Percentiles rank a stretch among this genome's conserved stretches.
These are phyloP conservation scores for Angomonas deanei DNA, from an alignment of 208 protist species.

Conservation along the genomic window DNA sequence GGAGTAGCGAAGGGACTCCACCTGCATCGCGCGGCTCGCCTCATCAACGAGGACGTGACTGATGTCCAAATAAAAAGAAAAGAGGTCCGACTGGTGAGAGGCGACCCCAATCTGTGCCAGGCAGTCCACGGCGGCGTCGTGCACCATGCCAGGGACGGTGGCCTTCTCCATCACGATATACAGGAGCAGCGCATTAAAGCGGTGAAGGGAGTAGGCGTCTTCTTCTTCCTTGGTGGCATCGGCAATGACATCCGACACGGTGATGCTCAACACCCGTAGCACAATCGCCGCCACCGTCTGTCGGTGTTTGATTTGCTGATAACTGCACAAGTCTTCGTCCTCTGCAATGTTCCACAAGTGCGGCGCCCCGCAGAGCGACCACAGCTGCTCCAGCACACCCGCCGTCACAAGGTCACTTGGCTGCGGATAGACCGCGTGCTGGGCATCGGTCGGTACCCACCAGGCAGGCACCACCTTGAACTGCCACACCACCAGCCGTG, in stretches of 20 bases:
- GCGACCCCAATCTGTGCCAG: slow-evolving; percentile 38
- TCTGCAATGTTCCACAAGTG: slow-evolving; percentile 81
- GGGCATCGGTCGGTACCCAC: not conserved
- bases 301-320: slow-evolving; percentile 74
- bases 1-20: slow-evolving; percentile 44
- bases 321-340: slow-evolving; percentile 68
- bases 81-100: slow-evolving; percentile 19
- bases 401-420: slow-evolving; percentile 46
- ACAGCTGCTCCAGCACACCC: slow-evolving; percentile 75
- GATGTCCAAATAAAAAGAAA: slow-evolving; percentile 51
- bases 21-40: slow-evolving; percentile 62
- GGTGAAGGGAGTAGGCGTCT: slow-evolving; percentile 22
- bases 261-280: slow-evolving; percentile 56
- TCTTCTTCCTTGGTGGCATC: not conserved
- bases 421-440: slow-evolving; percentile 9
- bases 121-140: slow-evolving; percentile 48
- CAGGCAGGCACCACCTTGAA: slow-evolving; percentile 38
- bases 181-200: slow-evolving; percentile 54
- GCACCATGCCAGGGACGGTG: slow-evolving; percentile 39
- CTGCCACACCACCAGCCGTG: slow-evolving; percentile 72
- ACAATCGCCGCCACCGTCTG: slow-evolving; percentile 66
- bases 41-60: slow-evolving; percentile 65
- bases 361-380: slow-evolving; percentile 60
- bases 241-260: slow-evolving; percentile 22
- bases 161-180: slow-evolving; percentile 88